These are phyloP conservation scores for Sedum album DNA, from an alignment of 164 flowering plant species.

Conservation along the genomic window DNA sequence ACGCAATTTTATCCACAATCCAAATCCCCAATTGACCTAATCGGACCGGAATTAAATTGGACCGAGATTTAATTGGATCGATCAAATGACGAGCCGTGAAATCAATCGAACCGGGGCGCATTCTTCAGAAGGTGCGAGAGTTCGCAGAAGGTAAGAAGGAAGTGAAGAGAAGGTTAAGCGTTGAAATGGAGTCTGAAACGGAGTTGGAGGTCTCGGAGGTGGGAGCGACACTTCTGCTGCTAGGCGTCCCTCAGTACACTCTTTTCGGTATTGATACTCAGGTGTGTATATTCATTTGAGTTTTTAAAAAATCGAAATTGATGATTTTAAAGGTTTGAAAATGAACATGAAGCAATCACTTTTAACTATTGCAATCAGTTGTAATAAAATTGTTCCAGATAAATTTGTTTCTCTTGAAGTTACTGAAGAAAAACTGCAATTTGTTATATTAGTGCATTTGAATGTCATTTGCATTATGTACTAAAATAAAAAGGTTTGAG, in stretches of 20 bases:
- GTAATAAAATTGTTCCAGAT: too few relatives aligned
- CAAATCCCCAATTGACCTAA: neutral
- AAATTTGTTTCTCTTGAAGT: too few relatives aligned
- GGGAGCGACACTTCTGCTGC: conserved; percentile 69
- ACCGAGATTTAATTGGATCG: neutral
- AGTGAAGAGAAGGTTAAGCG: neutral
- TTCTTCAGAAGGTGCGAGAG: neutral
- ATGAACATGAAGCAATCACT: too few relatives aligned
- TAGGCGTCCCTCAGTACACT: conserved; percentile 79
- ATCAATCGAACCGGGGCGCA: neutral
- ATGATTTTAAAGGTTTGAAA: too few relatives aligned
- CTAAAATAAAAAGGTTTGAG: too few relatives aligned
- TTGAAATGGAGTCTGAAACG: conserved; percentile 43
- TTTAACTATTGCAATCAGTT: too few relatives aligned
- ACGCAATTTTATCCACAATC: neutral
- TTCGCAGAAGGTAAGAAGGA: neutral
- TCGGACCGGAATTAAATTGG: neutral
- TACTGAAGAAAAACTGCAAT: too few relatives aligned
- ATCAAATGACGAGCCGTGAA: neutral
- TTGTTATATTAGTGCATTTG: too few relatives aligned
- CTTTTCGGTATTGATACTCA: conserved; percentile 84
- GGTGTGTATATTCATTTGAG: conserved; percentile 22
- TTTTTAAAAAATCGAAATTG: too few relatives aligned
- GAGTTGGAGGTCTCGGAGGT: conserved; percentile 54
- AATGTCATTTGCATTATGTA: too few relatives aligned